phyloP scores from a whole-genome alignment of 208 protist genomes.

The Strigomonas galati region DNA sequence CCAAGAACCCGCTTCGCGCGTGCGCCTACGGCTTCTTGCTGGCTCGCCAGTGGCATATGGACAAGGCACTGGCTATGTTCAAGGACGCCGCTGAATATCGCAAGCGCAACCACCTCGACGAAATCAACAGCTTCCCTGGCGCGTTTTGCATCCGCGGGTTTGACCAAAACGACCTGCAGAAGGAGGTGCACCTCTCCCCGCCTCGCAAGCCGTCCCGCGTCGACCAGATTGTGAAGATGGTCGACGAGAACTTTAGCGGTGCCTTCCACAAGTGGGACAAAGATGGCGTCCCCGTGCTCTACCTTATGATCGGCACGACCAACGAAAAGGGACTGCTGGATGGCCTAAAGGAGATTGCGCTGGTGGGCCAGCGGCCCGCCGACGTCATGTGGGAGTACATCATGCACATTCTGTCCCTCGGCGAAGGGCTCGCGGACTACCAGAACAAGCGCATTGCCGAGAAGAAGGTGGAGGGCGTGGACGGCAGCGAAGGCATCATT shows the following conservation, averaged over 20 bases:
- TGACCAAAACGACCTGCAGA: slow-evolving; percentile 18
- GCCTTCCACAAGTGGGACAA: slow-evolving; percentile 46
- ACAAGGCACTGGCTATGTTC: slow-evolving; percentile 57
- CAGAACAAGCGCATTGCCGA: slow-evolving; percentile 14
- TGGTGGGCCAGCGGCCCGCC: slow-evolving; percentile 26
- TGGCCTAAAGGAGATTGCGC: slow-evolving; percentile 28
- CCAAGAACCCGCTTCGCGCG: slow-evolving; percentile 37
- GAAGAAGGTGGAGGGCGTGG: neutral
- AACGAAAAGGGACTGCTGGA: slow-evolving; percentile 26
- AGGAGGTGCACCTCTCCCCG: slow-evolving; percentile 2
- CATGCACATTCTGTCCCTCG: slow-evolving; percentile 12
- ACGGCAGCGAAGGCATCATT: slow-evolving; percentile 19
- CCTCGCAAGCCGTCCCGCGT: slow-evolving; percentile 11
- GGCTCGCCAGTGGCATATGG: slow-evolving; percentile 54
- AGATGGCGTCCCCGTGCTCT: slow-evolving; percentile 31
- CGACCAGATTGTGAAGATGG: slow-evolving; percentile 14
- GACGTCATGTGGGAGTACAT: slow-evolving; percentile 35
- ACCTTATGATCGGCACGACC: slow-evolving; percentile 29
- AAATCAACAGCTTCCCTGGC: slow-evolving; percentile 32
- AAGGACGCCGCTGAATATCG: slow-evolving; percentile 29
- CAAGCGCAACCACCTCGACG: slow-evolving; percentile 27
- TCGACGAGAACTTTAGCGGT: slow-evolving; percentile 19
- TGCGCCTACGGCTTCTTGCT: slow-evolving; percentile 58
- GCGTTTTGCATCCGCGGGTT: slow-evolving; percentile 56
- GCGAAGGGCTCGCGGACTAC: slow-evolving; percentile 22